Conservation (phyloP, 2,329 filamentous ascomycete genomes). For the Colletotrichum tropicicola region DNA sequence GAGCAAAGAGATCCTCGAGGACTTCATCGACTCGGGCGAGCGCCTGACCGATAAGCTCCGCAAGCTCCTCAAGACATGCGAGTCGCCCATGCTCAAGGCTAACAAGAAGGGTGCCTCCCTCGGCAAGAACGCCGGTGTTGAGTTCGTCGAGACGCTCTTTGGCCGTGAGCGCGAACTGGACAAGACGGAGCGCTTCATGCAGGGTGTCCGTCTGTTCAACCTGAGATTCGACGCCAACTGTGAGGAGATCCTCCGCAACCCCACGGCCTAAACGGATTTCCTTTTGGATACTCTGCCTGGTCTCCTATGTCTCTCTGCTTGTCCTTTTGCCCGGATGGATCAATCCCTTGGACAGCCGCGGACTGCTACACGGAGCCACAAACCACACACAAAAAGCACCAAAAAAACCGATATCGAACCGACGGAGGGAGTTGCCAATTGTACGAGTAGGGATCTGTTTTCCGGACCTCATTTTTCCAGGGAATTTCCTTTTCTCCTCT, state of each 20-base stretch:
- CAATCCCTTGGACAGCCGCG: conserved; percentile 5
- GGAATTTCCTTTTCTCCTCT: conserved; percentile 25
- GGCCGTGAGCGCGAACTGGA: conserved; percentile 89
- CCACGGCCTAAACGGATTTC: conserved; percentile 56
- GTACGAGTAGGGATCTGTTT: conserved; percentile 31
- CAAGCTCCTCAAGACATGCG: conserved; percentile 87
- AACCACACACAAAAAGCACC: background rate
- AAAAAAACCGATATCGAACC: conserved; percentile 26
- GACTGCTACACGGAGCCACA: conserved; percentile 8
- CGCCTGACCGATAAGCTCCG: conserved; percentile 87
- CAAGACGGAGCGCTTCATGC: conserved; percentile 93
- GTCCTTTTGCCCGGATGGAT: conserved; percentile 4
- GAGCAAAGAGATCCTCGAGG: conserved; percentile 82
- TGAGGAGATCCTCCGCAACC: conserved; percentile 80
- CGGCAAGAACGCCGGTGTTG: conserved; percentile 90
- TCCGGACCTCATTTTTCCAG: conserved; percentile 24
- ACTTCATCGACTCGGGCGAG: conserved; percentile 90
- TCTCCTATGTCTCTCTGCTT: conserved; percentile 24
- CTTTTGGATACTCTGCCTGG: conserved; percentile 17
- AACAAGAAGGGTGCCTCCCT: conserved; percentile 80
- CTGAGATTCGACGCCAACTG: conserved; percentile 96
- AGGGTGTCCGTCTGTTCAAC: conserved; percentile 86
- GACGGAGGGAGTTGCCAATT: conserved; percentile 25
- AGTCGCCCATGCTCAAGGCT: conserved; percentile 89
- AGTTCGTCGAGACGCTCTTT: conserved; percentile 97